Conservation (phyloP, 1,139 yeast species). For the Magnusiomyces tetraspermus region DNA sequence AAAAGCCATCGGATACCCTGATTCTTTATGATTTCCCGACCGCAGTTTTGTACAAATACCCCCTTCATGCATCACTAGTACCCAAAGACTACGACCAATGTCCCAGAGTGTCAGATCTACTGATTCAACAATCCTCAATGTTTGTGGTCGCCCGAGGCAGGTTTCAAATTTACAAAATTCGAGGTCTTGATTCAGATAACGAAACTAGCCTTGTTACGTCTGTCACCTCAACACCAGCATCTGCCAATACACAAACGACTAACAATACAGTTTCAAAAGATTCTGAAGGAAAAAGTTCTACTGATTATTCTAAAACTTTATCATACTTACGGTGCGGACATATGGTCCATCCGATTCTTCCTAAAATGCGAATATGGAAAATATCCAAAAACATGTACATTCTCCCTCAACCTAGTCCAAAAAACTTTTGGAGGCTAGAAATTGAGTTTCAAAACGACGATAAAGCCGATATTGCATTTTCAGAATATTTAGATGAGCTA, state of each 20-base stretch:
- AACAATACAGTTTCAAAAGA: background rate
- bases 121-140: slow-evolving; percentile 3
- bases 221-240: background rate
- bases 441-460: slow-evolving; percentile 24
- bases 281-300: background rate
- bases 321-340: slow-evolving; percentile 54
- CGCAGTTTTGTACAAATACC: slow-evolving; percentile 9
- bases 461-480: background rate
- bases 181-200: slow-evolving; percentile 32
- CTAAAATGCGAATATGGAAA: slow-evolving; percentile 49
- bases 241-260: background rate
- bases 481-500: background rate
- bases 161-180: slow-evolving; percentile 55
- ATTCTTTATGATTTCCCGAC: slow-evolving; percentile 16
- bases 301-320: slow-evolving; percentile 35
- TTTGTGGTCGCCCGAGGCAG: slow-evolving; percentile 37
- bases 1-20: background rate
- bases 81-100: slow-evolving; percentile 9
- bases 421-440: slow-evolving; percentile 59
- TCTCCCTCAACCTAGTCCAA: slow-evolving; percentile 60
- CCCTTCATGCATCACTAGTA: slow-evolving; percentile 1
- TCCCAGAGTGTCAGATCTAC: slow-evolving; percentile 6
- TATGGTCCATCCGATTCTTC: slow-evolving; percentile 57
- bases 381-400: slow-evolving; percentile 46
- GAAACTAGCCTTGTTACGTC: background rate